Evolutionary conservation across 352 stramenopile genomes (phyloP), one percentile per base, ranked within the genome.

Genomic region (Pythium biforme): DNA sequence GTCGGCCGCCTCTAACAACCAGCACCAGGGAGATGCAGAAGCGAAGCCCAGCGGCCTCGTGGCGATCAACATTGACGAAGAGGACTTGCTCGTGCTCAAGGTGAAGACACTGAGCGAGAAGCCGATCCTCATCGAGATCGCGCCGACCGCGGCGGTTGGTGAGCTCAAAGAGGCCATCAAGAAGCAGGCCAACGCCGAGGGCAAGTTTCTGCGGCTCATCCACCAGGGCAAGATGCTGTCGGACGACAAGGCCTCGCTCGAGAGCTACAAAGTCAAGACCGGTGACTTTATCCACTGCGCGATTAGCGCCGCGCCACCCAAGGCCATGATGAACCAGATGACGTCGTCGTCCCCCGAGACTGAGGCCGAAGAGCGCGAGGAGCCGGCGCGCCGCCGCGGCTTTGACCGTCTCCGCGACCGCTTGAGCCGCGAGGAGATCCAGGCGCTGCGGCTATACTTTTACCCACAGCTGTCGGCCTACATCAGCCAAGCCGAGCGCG

Each of bases 201-300:
- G 81, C 64, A 95, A 93, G 62, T 95, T 92, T 55, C 72, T 95
- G 63, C 81, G 86, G 0, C 70, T 95, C 9, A 95, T 95, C 58
- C 86, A 95, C 56, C 86, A 94, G 73, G 86, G 86, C 55, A 94
- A 94, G 56, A 94, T 95, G 83, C 71, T 95, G 15, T 92, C 85
- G 55, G 83, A 95, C 45, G 86, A 95, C 59, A 84, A 81, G 43
- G 80, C 76, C n/a, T 80, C 78, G 39, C 64, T 95, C 20, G 74
- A 82, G 51, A 83, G 69, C 68, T 94, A 72, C 73, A 88, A 86
- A 53, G 71, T 95, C 57, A 92, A 91, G 59, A 77, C 72, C 22
- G 79, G 92, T 22, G 86, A 95, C 62, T 95, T 95, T 46, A 83
- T 95, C 48, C 86, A 95, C 66, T 95, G 86, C 59, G 86, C 86